Percentiles rank a stretch among this genome's conserved stretches.
Evolutionary conservation across 176 grass and related monocot genomes (phyloP).

Genomic region (Microstegium vimineum): DNA sequence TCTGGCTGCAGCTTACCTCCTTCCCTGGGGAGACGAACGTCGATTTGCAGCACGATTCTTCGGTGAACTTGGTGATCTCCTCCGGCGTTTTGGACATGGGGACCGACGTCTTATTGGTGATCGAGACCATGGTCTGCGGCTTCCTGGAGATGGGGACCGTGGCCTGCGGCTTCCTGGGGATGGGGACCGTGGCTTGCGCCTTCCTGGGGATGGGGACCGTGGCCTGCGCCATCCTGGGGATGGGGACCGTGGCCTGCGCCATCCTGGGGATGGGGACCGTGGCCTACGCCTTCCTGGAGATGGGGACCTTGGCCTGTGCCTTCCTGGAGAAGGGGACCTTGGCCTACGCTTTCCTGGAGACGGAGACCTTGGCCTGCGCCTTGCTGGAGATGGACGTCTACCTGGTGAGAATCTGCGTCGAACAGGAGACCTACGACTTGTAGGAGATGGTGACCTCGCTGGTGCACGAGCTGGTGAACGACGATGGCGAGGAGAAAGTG

Average conservation of each 20-base stretch:
- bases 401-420: constrained; percentile 20
- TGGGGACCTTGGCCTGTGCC: constrained; percentile 30
- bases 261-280: constrained; percentile 27
- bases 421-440: constrained; percentile 47
- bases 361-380: constrained; percentile 9
- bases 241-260: constrained; percentile 18
- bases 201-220: constrained; percentile 12
- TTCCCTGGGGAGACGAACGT: constrained; percentile 35
- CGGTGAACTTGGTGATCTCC: constrained; percentile 40
- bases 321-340: constrained; percentile 35
- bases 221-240: constrained; percentile 26
- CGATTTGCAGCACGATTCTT: constrained; percentile 39
- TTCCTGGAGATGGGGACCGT: constrained; percentile 20
- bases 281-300: constrained; percentile 28
- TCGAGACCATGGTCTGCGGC: constrained; percentile 7
- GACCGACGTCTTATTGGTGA: constrained; percentile 12
- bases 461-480: constrained; percentile 50
- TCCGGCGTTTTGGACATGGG: constrained; percentile 38
- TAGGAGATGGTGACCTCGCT: constrained; percentile 60
- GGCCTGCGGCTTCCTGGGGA: constrained; percentile 17
- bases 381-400: constrained; percentile 35
- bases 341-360: constrained; percentile 40
- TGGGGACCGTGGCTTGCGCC: constrained; percentile 30
- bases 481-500: constrained; percentile 44
- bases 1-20: constrained; percentile 30